Conservation (phyloP, 1,284 basidiomycete species). For the Gomphus bonarii region DNA sequence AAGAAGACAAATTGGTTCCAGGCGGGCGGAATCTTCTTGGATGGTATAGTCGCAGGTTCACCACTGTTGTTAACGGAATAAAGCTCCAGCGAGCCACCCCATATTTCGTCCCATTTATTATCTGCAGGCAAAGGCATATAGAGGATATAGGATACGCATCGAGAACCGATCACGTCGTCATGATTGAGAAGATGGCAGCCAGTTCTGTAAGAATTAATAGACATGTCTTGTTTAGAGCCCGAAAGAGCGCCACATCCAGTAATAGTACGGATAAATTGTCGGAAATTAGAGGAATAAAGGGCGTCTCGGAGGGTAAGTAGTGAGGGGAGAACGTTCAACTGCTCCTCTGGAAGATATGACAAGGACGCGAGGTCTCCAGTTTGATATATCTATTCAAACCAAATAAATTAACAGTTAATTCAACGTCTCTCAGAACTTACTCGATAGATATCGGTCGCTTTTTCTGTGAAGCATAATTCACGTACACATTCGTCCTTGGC, state of each 20-base stretch:
- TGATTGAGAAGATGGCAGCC: slow-evolving; percentile 93
- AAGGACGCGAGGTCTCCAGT: slow-evolving; percentile 95
- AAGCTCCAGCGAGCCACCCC: slow-evolving; percentile 94
- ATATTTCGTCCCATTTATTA: slow-evolving; percentile 62
- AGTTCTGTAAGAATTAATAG: slow-evolving; percentile 85
- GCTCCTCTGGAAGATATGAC: slow-evolving; percentile 68
- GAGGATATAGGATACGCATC: slow-evolving; percentile 93
- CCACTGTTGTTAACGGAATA: slow-evolving; percentile 56
- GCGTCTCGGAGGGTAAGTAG: slow-evolving; percentile 82
- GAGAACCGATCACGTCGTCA: slow-evolving; percentile 96
- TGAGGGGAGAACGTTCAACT: slow-evolving; percentile 70
- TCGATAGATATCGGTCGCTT: slow-evolving; percentile 99
- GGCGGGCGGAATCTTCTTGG: slow-evolving; percentile 61
- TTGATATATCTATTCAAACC: slow-evolving; percentile 71
- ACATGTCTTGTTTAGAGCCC: slow-evolving; percentile 92
- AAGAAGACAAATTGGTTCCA: slow-evolving; percentile 99
- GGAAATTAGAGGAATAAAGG: slow-evolving; percentile 83
- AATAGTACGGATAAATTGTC: slow-evolving; percentile 75
- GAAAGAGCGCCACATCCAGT: slow-evolving; percentile 92
- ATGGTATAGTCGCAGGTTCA: slow-evolving; percentile 55
- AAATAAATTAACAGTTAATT: not conserved
- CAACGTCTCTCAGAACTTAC: slow-evolving; percentile 29
- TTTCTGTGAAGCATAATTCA: slow-evolving; percentile 88
- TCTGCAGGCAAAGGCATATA: slow-evolving; percentile 81
- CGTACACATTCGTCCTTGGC: slow-evolving; percentile 77